Base-by-base conservation (phyloP, 495 filamentous ascomycete species). In the Pseudevernia furfuracea region DNA sequence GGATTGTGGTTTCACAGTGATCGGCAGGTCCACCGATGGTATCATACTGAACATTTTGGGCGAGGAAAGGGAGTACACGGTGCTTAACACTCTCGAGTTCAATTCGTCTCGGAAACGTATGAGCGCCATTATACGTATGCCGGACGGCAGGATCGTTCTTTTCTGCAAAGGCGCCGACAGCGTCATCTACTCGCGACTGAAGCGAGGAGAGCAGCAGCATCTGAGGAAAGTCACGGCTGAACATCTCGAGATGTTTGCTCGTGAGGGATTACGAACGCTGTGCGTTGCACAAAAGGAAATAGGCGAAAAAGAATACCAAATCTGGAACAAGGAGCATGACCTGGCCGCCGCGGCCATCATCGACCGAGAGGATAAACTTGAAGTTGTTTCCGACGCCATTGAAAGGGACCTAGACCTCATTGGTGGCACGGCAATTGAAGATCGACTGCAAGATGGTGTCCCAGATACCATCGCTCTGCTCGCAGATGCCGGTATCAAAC, bases 81-180 rank as follows among this genome's bases (percentile, higher is more conserved):
- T 99, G 28, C 82, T 99, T 44, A 97, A 96, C 74, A 96, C 90
- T 8, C 84, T 99, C 46, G 95, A 99, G 72, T 99, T 99, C 79
- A 97, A 97, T 75, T 97, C 94, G 5, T 87, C 90, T 11, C 82
- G 95, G 69, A 99, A 99, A 75, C 85, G 95, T 62, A 99, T 99
- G 95, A 97, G 95, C 75, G 89, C 94, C 2, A 97, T 99, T 64
- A 87, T 99, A 49, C 85, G 87, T 63, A 97, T 97, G 93, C 95
- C 95, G 6, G 86, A 97, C 71, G 92, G 92, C 44, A 87, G 83
- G 66, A 97, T 99, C 59, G 80, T 92, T 36, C 84, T 99, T 1
- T 96, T 95, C 73, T 99, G 95, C 79, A 99, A 99, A 75, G 95
- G 95, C 58, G 95, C 95, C 25, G 95, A 99, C 73, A 96, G 90